phyloP scores from a whole-genome alignment of 768 basidiomycete genomes.

The Austroboletus eburneus region DNA sequence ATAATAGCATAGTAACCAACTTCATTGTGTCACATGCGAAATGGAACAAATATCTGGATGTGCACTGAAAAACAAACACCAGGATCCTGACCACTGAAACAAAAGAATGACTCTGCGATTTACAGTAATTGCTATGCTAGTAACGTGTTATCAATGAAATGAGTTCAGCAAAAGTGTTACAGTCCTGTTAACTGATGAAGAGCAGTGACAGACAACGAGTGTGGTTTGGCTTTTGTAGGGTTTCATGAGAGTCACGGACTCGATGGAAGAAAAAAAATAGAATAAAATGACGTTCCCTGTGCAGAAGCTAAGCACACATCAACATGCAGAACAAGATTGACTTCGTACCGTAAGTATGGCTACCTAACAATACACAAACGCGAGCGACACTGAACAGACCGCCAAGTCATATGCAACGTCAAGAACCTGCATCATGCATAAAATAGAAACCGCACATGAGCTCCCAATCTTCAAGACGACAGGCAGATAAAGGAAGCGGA shows the following conservation, averaged over 20 bases:
- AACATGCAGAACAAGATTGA: constrained; percentile 20
- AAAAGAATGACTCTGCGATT: constrained; percentile 27
- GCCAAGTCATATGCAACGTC: constrained; percentile 21
- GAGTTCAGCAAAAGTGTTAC: constrained; percentile 23
- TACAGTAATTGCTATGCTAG: constrained; percentile 28
- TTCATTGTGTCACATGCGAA: constrained; percentile 11
- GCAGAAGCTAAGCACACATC: constrained; percentile 20
- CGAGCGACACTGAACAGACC: constrained; percentile 32
- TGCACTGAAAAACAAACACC: constrained; percentile 22
- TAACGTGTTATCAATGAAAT: constrained; percentile 15
- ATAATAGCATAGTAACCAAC: constrained; percentile 4
- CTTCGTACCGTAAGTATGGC: constrained; percentile 41
- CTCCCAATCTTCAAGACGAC: constrained; percentile 2
- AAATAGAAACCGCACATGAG: constrained; percentile 18
- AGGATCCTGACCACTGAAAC: constrained; percentile 10
- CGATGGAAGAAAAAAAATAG: constrained; percentile 5
- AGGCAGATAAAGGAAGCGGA: neutral
- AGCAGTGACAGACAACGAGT: constrained; percentile 15
- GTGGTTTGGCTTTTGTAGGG: constrained; percentile 19
- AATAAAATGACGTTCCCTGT: constrained; percentile 8
- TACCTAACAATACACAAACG: constrained; percentile 54
- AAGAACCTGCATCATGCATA: constrained; percentile 31
- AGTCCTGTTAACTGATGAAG: constrained; percentile 23
- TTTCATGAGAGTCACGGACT: constrained; percentile 28
- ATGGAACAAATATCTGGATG: constrained; percentile 17